A percentile compares a stretch with the other conserved stretches of the same genome.
These are phyloP conservation scores for Miscanthus lutarioriparius DNA, from an alignment of 176 grass and related monocot genomes.

Conservation along the genomic window DNA sequence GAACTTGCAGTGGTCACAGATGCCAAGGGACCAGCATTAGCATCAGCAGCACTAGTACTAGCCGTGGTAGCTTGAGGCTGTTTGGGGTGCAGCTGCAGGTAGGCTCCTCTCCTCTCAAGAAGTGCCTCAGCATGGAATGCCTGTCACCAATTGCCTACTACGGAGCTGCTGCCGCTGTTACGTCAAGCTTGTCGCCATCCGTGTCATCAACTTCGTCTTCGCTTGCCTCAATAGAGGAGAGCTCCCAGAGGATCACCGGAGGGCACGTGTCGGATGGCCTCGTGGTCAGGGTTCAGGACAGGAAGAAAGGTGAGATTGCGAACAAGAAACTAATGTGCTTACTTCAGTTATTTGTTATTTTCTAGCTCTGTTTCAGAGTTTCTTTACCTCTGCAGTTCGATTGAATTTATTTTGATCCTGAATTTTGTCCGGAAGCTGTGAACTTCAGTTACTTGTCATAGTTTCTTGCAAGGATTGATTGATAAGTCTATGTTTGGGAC, in stretches of 20 bases:
- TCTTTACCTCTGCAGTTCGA: not conserved
- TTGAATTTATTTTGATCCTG: not conserved
- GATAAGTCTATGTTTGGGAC: not conserved
- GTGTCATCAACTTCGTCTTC: constrained; percentile 54
- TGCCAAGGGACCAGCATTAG: not conserved
- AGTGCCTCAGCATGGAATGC: constrained; percentile 64
- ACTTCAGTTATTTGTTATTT: not conserved
- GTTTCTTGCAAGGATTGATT: not conserved
- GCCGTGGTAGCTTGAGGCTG: constrained; percentile 47
- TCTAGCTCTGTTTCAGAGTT: not conserved
- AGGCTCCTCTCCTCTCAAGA: constrained; percentile 48
- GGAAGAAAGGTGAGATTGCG: constrained; percentile 63
- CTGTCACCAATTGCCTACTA: constrained; percentile 39
- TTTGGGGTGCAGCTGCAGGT: constrained; percentile 77
- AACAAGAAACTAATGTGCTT: not conserved
- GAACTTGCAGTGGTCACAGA: constrained; percentile 57
- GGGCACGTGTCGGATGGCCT: constrained; percentile 61
- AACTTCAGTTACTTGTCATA: not conserved
- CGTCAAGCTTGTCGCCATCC: constrained; percentile 40
- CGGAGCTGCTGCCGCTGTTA: constrained; percentile 2
- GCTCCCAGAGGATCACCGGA: constrained; percentile 47
- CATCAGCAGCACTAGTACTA: not conserved
- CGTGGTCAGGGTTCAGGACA: constrained; percentile 53
- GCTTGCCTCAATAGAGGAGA: constrained; percentile 66
- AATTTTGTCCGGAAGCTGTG: not conserved